Evolutionary conservation across 2,329 filamentous ascomycete genomes (phyloP), one percentile per base, ranked within the genome.

Genomic region (Verruconis gallopava): DNA sequence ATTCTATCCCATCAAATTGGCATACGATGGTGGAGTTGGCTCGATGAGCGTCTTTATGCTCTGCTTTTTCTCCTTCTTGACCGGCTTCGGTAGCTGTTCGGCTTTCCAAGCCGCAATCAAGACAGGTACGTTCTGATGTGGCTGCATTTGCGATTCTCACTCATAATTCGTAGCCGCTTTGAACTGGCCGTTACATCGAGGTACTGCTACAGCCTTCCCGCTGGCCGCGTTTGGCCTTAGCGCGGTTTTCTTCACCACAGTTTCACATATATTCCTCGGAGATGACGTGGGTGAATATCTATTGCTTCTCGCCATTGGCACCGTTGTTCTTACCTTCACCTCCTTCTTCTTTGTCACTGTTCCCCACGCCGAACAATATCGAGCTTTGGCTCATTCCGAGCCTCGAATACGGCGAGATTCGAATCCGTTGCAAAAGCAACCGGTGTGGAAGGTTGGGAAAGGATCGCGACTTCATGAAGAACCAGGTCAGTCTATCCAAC

Each of bases 141-240:
- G 21, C 9, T 33, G 19, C 4, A 20, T 11, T 21, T 6, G n/a
- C 13, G 20, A 13, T 32, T 39, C 18, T 19, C 22, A n/a, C 49
- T 58, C 22, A 60, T 38, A 35, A 5, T 19, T 14, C 58, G 68
- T 67, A 56, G 88, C 83, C 38, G 88, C 88, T 6, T 72, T 91
- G 49, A 95, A 95, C 62, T 95, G 88, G 77, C 89, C 89, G 11
- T 75, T 80, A 45, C 81, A 93, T 57, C 77, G 91, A 48, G 91
- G 91, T 43, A 94, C 89, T 3, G 91, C 91, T 4, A 96, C 91
- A 4, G 88, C 88, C 1, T 91, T 96, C 52, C 89, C 91, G 4
- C 64, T 96, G 43, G 85, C 91, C 44, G 88, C 85, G 3, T 96
- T 96, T 56, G 91, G 91, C 3, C 65, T 98, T 44, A 95, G 88